A percentile compares a stretch with the other conserved stretches of the same genome.
Conservation (phyloP, 352 stramenopile species). For the Pythium scleroteichum region DNA sequence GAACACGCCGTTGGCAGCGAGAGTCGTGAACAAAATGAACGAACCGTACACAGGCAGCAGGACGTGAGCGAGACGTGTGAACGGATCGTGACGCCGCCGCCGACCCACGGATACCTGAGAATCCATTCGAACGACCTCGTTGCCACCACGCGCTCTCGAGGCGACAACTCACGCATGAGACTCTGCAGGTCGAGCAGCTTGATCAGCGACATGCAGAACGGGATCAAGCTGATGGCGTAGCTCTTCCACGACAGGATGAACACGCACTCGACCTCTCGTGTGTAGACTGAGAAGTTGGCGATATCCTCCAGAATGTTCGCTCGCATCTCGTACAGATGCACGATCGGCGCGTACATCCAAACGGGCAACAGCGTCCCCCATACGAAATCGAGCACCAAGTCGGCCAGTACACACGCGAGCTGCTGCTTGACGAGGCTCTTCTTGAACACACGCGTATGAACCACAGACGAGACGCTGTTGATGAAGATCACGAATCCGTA, state of each 20-base stretch:
- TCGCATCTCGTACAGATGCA: background rate
- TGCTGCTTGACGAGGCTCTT: constrained; percentile 3
- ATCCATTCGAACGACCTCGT: background rate
- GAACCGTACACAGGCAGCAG: background rate
- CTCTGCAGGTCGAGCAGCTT: background rate
- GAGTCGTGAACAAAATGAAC: background rate
- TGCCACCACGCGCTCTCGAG: background rate
- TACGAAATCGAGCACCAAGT: constrained; percentile 3
- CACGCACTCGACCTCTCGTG: constrained; percentile 1
- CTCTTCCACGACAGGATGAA: constrained; percentile 3
- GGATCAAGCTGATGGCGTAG: background rate
- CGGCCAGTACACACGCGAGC: background rate
- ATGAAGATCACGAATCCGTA: constrained; percentile 17
- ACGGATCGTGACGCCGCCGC: background rate
- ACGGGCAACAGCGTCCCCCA: constrained; percentile 3
- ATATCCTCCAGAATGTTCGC: background rate
- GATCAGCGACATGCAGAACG: constrained; percentile 2
- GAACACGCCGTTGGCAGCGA: background rate
- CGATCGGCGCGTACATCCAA: constrained; percentile 9
- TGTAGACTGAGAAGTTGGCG: background rate
- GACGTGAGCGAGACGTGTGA: background rate
- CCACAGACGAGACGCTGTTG: constrained; percentile 5
- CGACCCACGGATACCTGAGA: background rate
- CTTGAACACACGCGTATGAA: background rate
- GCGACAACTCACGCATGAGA: background rate